Evolutionary conservation across 768 basidiomycete species (phyloP).

Genomic region (Cystofilobasidium bisporidii): DNA sequence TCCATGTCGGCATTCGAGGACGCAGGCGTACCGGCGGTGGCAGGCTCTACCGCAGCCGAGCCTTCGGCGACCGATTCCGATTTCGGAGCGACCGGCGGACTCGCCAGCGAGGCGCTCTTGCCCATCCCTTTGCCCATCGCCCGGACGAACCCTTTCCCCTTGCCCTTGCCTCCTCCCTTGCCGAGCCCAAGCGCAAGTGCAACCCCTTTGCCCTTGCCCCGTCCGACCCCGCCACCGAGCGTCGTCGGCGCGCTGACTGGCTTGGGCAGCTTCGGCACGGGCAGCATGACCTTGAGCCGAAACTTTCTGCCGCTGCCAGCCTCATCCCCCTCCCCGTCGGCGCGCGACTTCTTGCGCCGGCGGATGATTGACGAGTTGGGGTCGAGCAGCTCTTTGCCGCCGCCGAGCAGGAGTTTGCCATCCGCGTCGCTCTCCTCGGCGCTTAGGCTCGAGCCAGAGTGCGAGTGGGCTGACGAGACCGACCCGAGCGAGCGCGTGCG

Average conservation of each 20-base stretch:
- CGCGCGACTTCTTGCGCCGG: background rate
- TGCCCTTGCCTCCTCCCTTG: background rate
- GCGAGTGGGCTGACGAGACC: background rate
- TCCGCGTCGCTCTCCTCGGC: background rate
- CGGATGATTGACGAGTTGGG: too few species aligned
- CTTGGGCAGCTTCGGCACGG: constrained; percentile 6
- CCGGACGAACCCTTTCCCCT: background rate
- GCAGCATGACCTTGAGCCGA: constrained; percentile 5
- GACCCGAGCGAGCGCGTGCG: background rate
- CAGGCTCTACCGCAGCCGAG: too few species aligned
- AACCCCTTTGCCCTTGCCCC: constrained; percentile 6
- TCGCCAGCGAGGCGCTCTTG: background rate
- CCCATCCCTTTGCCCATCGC: background rate
- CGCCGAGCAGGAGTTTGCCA: too few species aligned
- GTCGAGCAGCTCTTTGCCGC: too few species aligned
- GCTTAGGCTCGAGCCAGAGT: background rate
- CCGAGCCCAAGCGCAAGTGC: background rate
- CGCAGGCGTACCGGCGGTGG: background rate
- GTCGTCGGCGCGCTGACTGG: background rate
- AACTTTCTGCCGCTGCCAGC: background rate
- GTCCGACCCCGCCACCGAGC: background rate
- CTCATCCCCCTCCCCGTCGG: background rate
- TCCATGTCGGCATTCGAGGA: background rate
- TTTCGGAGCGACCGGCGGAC: background rate
- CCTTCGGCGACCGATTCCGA: background rate